Evolutionary conservation across 495 filamentous ascomycete genomes (phyloP).

Genomic region (Thozetella sp.): DNA sequence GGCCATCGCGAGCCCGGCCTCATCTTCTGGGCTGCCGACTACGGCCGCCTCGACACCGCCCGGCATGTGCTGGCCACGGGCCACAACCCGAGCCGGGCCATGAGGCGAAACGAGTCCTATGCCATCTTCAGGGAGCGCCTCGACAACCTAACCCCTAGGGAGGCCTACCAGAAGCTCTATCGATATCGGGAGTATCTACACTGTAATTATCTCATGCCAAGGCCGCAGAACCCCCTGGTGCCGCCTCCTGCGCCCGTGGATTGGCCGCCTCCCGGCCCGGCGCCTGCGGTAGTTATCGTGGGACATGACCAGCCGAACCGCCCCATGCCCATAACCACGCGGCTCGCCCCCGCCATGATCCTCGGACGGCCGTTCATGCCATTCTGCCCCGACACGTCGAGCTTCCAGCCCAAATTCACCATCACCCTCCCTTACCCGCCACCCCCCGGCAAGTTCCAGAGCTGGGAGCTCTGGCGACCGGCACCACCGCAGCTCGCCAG

Average conservation of each 20-base stretch:
- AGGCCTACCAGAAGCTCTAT: background rate
- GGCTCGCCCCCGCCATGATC: background rate
- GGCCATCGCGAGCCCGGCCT: background rate
- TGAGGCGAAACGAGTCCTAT: background rate
- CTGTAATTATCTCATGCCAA: too few relatives aligned
- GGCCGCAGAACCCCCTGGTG: too few relatives aligned
- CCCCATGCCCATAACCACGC: too few relatives aligned
- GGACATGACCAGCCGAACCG: too few relatives aligned
- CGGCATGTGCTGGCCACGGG: background rate
- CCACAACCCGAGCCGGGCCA: background rate
- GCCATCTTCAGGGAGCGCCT: background rate
- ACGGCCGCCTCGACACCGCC: background rate
- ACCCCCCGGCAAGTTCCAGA: background rate
- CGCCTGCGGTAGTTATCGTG: too few relatives aligned
- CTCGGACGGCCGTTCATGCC: background rate
- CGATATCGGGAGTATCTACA: background rate
- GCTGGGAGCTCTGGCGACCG: background rate
- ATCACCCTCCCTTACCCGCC: background rate
- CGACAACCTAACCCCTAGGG: background rate
- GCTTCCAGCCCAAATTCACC: background rate
- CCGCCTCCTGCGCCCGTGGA: background rate
- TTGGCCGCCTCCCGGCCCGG: background rate
- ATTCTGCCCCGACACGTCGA: background rate
- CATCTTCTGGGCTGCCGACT: conserved; percentile 9
- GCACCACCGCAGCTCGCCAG: background rate